Evolutionary conservation across 2,329 filamentous ascomycete genomes (phyloP).

Genomic region (Trichoderma sp.): DNA sequence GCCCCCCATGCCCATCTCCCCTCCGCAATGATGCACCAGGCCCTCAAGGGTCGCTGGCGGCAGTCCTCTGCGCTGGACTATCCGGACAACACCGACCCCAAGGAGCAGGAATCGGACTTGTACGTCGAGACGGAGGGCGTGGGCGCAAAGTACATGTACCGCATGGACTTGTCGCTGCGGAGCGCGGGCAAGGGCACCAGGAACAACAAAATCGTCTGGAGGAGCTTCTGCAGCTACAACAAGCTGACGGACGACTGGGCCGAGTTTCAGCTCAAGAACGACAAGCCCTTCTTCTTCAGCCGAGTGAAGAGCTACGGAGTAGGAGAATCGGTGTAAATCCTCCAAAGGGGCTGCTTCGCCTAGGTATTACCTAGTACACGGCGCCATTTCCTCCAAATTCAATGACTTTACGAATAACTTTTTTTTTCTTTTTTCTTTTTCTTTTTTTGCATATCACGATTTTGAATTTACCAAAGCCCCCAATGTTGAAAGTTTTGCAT

Average conservation of each 20-base stretch:
- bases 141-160: slow-evolving; percentile 74
- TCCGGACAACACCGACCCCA: slow-evolving; percentile 22
- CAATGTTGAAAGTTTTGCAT: background rate
- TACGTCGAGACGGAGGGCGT: slow-evolving; percentile 85
- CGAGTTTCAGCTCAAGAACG: slow-evolving; percentile 66
- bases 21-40: slow-evolving; percentile 63
- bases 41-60: slow-evolving; percentile 56
- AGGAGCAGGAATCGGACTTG: slow-evolving; percentile 61
- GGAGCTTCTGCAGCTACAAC: slow-evolving; percentile 89
- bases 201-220: slow-evolving; percentile 88
- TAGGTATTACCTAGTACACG: background rate
- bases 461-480: background rate
- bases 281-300: slow-evolving; percentile 66
- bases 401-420: background rate
- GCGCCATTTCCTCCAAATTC: background rate
- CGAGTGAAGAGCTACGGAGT: slow-evolving; percentile 60
- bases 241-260: slow-evolving; percentile 85
- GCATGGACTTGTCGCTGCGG: slow-evolving; percentile 72
- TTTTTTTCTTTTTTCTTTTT: background rate
- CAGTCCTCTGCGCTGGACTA: slow-evolving; percentile 39
- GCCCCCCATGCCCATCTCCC: slow-evolving; percentile 32
- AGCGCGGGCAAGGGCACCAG: slow-evolving; percentile 60
- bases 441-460: background rate
- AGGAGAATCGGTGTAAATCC: slow-evolving; percentile 19
- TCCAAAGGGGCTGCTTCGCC: no score